Base-by-base conservation (phyloP, 495 filamentous ascomycete species). In the Penicillium crystallinum region DNA sequence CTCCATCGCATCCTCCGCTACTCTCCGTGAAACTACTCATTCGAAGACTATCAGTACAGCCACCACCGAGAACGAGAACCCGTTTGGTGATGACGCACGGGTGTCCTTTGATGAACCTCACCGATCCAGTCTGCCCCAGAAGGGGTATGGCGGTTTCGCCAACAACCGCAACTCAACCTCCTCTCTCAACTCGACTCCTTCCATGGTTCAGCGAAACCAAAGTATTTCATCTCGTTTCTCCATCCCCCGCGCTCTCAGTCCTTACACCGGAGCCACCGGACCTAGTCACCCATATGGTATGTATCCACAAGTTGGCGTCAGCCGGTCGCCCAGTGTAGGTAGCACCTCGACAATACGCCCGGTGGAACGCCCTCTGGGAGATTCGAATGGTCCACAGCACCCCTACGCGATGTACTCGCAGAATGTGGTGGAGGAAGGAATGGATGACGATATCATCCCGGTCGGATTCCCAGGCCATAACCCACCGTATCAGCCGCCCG, bases 341-440 rank as follows among this genome's bases (percentile, higher is more conserved):
- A 91, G 83, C 23, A 79, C 76, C 5, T 86, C 82, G 22, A 84
- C 80, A 23, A 62, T 78, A 53, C 70, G 81, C 18, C 75, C 73
- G 29, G 36, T 73, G 3, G 84, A 89, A 29, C 77, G 76, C 39
- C 79, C 84, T 5, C 81, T 86, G 40, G 74, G 71, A 18, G 84
- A 84, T 11, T 75, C 82, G 2, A 75, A 69, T 30, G 83, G 84
- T n/a, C 89, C 89, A n/a, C 86, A 87, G 36, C 89, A 93, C 58
- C 90, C 91, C 0, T 96, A 96, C 65, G 81, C 80, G 34, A 84
- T 93, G 83, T 95, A 95, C 60, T 72, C 84, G 3, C 91, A 95
- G 52, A 86, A 85, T 59, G 86, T 85, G 17, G 76, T 82, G 38
- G 79, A 83, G 49, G 74, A 77, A 53, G 70, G 68, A 21, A 63